Evolutionary conservation across 495 filamentous ascomycete genomes (phyloP).

Genomic region (Hyaloscypha variabilis): DNA sequence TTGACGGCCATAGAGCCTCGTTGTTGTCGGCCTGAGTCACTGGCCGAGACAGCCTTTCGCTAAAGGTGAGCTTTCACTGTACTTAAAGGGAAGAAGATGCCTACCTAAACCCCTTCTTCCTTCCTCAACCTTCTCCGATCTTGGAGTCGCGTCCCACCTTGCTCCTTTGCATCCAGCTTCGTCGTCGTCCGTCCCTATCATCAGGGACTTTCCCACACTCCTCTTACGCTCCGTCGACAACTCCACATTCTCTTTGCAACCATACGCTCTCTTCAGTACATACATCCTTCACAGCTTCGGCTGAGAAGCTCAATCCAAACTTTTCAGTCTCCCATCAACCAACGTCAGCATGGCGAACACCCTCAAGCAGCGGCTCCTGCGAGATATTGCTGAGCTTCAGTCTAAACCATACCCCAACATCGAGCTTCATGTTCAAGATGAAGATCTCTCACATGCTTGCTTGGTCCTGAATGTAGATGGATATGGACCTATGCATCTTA

Average conservation of each 20-base stretch:
- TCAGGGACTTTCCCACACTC: neutral
- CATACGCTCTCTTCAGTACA: neutral
- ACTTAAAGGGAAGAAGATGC: neutral
- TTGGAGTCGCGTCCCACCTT: slow-evolving; percentile 1
- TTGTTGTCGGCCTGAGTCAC: neutral
- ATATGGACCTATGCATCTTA: slow-evolving; percentile 41
- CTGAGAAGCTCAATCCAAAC: too few species aligned
- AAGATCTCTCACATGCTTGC: slow-evolving; percentile 41
- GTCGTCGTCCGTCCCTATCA: neutral
- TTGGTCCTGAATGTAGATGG: slow-evolving; percentile 40
- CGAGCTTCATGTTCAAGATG: slow-evolving; percentile 36
- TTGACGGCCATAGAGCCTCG: neutral
- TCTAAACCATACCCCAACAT: slow-evolving; percentile 50
- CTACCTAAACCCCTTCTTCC: neutral
- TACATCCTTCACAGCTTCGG: neutral
- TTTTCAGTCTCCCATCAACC: neutral
- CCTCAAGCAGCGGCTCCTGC: slow-evolving; percentile 37
- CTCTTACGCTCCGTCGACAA: neutral
- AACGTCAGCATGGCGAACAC: slow-evolving; percentile 10
- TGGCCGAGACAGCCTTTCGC: neutral
- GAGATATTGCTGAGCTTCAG: slow-evolving; percentile 50
- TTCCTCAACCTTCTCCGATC: neutral
- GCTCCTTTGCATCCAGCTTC: neutral
- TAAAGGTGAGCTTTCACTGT: neutral
- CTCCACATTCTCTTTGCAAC: neutral